Conservation (phyloP, 1,284 basidiomycete species). For the Cutaneotrichosporon daszewskae region DNA sequence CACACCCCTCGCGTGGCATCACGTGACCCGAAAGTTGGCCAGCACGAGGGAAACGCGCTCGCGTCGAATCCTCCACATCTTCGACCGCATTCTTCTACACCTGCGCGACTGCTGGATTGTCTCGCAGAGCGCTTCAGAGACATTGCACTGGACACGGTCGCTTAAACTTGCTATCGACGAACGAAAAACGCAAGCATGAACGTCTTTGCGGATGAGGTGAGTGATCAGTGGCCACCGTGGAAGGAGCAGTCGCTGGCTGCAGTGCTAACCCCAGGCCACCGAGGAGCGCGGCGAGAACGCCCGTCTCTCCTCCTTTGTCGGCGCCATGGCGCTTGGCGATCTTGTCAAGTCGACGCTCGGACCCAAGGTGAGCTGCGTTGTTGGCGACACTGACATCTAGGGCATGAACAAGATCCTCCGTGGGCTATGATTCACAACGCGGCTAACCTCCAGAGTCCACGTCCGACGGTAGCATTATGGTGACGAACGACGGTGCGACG, state of each 20-base stretch:
- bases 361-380: slow-evolving; percentile 65
- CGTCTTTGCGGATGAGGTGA: slow-evolving; percentile 48
- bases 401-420: slow-evolving; percentile 54
- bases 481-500: slow-evolving; percentile 98
- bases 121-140: too few species aligned
- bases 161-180: too few species aligned
- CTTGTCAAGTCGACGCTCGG: slow-evolving; percentile 97
- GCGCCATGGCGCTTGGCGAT: slow-evolving; percentile 92
- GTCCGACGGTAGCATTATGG: slow-evolving; percentile 86
- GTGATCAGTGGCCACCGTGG: slow-evolving; percentile 16
- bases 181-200: slow-evolving; percentile 36
- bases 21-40: background rate
- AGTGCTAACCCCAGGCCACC: slow-evolving; percentile 61
- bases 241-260: background rate
- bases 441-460: slow-evolving; percentile 64
- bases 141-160: too few species aligned
- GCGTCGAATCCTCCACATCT: background rate
- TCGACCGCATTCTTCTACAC: background rate
- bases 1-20: too few species aligned
- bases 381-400: slow-evolving; percentile 10
- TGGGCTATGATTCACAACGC: background rate
- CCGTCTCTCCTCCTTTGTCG: slow-evolving; percentile 95
- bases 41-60: background rate
- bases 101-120: too few species aligned
- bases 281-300: slow-evolving; percentile 99